Conservation (phyloP, 2,329 filamentous ascomycete genomes). For the Zymoseptoria tritici region DNA sequence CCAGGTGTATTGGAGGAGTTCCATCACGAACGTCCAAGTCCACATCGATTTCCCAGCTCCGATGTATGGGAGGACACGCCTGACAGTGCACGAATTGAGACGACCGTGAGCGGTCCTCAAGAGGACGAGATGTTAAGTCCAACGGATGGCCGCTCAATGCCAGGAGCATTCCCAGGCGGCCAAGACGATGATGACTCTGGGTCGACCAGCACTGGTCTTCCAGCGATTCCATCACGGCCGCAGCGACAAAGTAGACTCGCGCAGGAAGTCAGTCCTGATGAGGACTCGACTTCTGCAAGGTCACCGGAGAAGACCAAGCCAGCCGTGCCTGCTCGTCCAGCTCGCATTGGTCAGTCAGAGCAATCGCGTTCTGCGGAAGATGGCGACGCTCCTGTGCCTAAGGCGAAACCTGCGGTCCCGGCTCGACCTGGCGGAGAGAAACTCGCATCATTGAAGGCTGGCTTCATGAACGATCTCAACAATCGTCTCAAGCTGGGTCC, state of each 20-base stretch:
- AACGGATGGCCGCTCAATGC: conserved; percentile 16
- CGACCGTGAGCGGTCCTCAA: conserved; percentile 52
- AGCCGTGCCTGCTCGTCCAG: conserved; percentile 51
- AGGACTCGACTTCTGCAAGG: conserved; percentile 40
- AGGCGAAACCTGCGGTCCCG: conserved; percentile 78
- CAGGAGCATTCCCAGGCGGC: neutral
- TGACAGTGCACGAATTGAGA: conserved; percentile 71
- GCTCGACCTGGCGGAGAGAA: conserved; percentile 72
- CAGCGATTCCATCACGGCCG: conserved; percentile 27
- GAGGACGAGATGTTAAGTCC: conserved; percentile 26
- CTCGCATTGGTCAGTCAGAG: conserved; percentile 42
- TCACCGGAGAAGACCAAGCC: conserved; percentile 56
- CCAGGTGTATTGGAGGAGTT: conserved; percentile 46
- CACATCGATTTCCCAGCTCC: conserved; percentile 74
- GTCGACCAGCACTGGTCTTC: conserved; percentile 21
- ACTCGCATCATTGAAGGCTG: conserved; percentile 82
- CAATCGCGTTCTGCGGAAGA: conserved; percentile 21
- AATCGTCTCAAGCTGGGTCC: conserved; percentile 81
- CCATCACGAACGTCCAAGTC: conserved; percentile 43
- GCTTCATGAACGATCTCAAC: conserved; percentile 89
- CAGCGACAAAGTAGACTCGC: conserved; percentile 24
- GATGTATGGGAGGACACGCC: conserved; percentile 95
- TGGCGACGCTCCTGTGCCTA: conserved; percentile 38
- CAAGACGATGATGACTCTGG: conserved; percentile 9
- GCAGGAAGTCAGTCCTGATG: conserved; percentile 26